Evolutionary conservation across 2,329 filamentous ascomycete species (phyloP), one percentile per base, ranked within the genome.

Genomic region (Sclerotiophoma versabilis): DNA sequence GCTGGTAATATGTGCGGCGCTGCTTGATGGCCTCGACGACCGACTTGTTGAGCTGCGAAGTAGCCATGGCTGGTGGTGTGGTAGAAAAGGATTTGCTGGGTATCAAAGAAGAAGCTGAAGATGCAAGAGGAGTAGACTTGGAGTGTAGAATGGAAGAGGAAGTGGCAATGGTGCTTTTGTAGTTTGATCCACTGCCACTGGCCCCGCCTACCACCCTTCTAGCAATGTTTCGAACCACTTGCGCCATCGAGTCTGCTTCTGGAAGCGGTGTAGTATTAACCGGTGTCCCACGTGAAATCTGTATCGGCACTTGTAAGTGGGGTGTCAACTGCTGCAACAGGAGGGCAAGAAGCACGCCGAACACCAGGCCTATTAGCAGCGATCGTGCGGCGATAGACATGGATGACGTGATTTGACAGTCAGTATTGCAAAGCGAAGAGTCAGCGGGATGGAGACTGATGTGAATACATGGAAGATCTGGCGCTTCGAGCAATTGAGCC

Each of bases 1-100:
- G 84, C 46, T 80, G 75, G 80, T 93, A 92, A 81, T 83, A 77
- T 71, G 84, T 83, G 76, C 90, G 88, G 73, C 90, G 89, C 74
- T 78, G 74, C 79, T 86, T 84, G 80, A 89, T 74, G 71, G 86
- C 83, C 58, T 87, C 80, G 73, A 91, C 75, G 49, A 48, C 41
- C 64, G 68, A 67, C 47, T 47, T 56, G 25, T 46, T 51, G 36
- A 50, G 52, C 29, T 55, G 52, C 19, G 62, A 54, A 33, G 46
- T 27, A 43, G 75, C 66, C 77, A 80, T 80, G 26, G 59, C 74
- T 57, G 69, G 43, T 37, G 66, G 49, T 26, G 63, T 59, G 32
- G 64, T 58, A 2, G 64, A 67, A 45, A 64, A 64, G 22, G 49
- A 25, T 45, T 39, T 55, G 45, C 19, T 49, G 32, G 49, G 17